Evolutionary conservation across 306 rosid genomes (phyloP).

Genomic region (Elaeagnus macrophylla): DNA sequence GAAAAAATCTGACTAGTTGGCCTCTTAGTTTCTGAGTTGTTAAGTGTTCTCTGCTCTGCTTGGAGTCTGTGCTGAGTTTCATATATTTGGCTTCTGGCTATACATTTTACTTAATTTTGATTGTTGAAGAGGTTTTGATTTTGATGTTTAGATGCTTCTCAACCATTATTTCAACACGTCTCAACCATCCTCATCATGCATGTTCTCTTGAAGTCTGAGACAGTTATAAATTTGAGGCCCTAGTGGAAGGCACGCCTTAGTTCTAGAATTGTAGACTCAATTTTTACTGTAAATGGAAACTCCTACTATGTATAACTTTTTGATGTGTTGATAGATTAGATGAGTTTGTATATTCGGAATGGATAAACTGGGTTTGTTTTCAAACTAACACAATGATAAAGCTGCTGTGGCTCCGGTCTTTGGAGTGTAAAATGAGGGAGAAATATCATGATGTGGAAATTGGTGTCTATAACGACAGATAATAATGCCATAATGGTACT

Average conservation of each 20-base stretch:
- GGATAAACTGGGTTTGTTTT: too few species aligned
- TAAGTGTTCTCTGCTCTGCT: conserved; percentile 1
- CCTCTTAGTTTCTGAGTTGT: conserved; percentile 13
- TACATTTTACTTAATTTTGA: conserved; percentile 1
- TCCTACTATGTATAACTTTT: too few species aligned
- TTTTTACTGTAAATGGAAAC: too few species aligned
- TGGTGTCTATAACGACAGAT: neutral
- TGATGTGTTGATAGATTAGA: too few species aligned
- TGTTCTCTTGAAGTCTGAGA: neutral
- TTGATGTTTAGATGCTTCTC: neutral
- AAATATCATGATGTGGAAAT: neutral
- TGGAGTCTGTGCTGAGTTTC: neutral
- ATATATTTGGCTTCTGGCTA: neutral
- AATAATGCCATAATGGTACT: neutral
- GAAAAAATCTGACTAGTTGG: neutral
- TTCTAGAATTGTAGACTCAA: too few species aligned
- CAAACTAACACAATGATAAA: too few species aligned
- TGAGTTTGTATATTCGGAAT: too few species aligned
- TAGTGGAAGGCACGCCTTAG: too few species aligned
- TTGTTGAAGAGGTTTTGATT: neutral
- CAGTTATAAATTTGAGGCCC: too few species aligned
- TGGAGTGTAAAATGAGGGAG: neutral
- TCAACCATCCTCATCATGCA: neutral
- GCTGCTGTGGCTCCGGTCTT: too few species aligned
- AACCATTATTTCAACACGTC: neutral